phyloP scores from a whole-genome alignment of 306 rosid genomes.

The Ceratonia siliqua region DNA sequence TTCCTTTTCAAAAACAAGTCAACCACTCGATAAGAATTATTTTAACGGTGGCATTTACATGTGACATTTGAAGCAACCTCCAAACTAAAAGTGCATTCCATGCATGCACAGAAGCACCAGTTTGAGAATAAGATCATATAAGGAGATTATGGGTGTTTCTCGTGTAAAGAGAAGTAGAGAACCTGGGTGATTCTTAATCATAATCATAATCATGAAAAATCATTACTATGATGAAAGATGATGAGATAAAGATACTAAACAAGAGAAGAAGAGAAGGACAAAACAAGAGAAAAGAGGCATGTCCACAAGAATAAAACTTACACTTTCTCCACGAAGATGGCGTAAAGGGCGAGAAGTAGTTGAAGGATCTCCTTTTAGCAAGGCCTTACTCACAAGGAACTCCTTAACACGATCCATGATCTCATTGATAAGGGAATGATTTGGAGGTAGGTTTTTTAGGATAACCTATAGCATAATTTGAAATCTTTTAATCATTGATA shows the following conservation, averaged over 20 bases:
- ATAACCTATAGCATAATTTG: conserved; percentile 55
- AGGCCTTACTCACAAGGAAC: conserved; percentile 82
- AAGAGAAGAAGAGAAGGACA: not conserved
- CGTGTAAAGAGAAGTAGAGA: not conserved
- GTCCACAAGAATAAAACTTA: conserved; percentile 42
- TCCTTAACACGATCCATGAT: conserved; percentile 75
- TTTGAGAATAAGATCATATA: not conserved
- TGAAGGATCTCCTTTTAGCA: conserved; percentile 80
- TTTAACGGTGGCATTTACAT: not conserved
- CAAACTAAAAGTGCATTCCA: conserved; percentile 16
- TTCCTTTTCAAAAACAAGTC: conserved; percentile 3
- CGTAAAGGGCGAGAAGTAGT: conserved; percentile 54
- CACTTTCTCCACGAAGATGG: conserved; percentile 74
- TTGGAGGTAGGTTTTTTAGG: conserved; percentile 91
- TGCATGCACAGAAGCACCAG: conserved; percentile 13
- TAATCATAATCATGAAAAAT: conserved; percentile 13
- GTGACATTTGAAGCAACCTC: conserved; percentile 27
- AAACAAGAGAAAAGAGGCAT: not conserved
- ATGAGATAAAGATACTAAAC: not conserved
- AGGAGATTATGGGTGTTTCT: not conserved
- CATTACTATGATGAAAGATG: conserved; percentile 4
- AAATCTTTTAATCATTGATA: conserved; percentile 27
- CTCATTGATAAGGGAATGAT: conserved; percentile 76
- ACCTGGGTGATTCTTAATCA: not conserved
- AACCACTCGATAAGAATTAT: not conserved